Evolutionary conservation across 352 stramenopile species (phyloP), one percentile per base, ranked within the genome.

Genomic region (Globisporangium spiculum): DNA sequence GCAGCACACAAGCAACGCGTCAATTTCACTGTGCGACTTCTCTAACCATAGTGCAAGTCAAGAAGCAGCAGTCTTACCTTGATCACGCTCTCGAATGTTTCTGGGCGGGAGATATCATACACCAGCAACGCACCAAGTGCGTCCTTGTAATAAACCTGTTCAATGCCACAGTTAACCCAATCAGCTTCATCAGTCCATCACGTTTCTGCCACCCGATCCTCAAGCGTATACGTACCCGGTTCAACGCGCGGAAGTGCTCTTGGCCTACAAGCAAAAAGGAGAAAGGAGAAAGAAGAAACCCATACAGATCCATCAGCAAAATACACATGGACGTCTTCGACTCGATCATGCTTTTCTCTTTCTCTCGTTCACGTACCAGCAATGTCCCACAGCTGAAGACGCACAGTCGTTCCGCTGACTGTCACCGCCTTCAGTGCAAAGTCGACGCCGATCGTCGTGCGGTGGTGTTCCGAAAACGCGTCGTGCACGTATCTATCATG

Each of bases 301-400:
- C 50, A 53, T 16, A 3, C 24, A 14, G 34, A 22, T 52, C 18
- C 18, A 52, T 56, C 24, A 56, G 8, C 10, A 5, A 56, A 20
- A 14, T 32, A 6, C 52, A 61, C 24, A 41, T 4, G 3, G 46
- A 50, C 4, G n/a, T 16, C 53, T 60, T 30, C 12, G 16, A 52
- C 14, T 26, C 18, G 18, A 52, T 14, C 22, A 26, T 56, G 10
- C 50, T 18, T 32, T n/a, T 9, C 1, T 22, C 24, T n/a, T 10
- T 36, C 53, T 22, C 53, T 38, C 16, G 27, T 26, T 8, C 1
- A 53, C 52, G 38, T 32, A 76, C 71, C 87, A 18, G 94, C 94
- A 58, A 98, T 98, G 62, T 98, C 94, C 94, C 94, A 98, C 22
- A 98, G 77, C 75, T 98, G 94, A 16, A 98, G 76, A 22, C 91